A percentile compares a stretch with the other conserved stretches of the same genome.
Evolutionary conservation across 2,329 filamentous ascomycete genomes (phyloP).

Genomic region (Trichoderma sp.): DNA sequence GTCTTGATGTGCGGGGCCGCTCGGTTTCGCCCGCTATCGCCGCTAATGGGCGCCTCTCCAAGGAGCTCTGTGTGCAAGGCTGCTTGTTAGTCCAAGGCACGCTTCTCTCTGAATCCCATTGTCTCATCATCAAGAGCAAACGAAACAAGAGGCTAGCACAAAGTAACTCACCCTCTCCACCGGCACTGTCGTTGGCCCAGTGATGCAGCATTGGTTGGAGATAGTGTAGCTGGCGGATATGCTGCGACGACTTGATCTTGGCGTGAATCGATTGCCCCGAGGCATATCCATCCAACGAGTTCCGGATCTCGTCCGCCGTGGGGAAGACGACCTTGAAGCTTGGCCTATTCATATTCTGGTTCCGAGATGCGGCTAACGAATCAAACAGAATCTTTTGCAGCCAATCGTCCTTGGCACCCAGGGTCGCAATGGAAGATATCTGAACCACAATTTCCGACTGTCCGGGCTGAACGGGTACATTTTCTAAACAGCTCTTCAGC

Average conservation of each 20-base stretch:
- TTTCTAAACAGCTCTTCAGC: conserved; percentile 56
- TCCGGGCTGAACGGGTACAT: conserved; percentile 45
- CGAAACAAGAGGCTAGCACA: neutral
- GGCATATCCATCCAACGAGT: conserved; percentile 71
- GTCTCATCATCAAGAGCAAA: neutral
- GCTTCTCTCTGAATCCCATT: neutral
- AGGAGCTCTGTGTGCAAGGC: conserved; percentile 29
- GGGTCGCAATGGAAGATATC: conserved; percentile 77
- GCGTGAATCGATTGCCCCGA: conserved; percentile 80
- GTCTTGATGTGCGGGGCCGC: conserved; percentile 90
- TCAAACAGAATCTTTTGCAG: conserved; percentile 62
- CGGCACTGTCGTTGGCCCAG: conserved; percentile 63
- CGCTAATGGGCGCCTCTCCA: conserved; percentile 22
- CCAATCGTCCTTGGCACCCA: conserved; percentile 70
- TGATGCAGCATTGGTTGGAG: conserved; percentile 68
- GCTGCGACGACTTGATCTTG: conserved; percentile 66
- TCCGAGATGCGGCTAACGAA: conserved; percentile 39
- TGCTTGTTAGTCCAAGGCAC: neutral
- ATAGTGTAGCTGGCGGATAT: conserved; percentile 71
- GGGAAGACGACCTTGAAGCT: conserved; percentile 75
- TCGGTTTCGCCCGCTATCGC: conserved; percentile 58
- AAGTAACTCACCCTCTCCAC: conserved; percentile 32
- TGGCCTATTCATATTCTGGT: conserved; percentile 34
- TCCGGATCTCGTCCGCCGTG: conserved; percentile 72
- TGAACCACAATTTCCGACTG: conserved; percentile 56